Base-by-base conservation (phyloP, 2,329 filamentous ascomycete species). In the Pseudogymnoascus sp. region DNA sequence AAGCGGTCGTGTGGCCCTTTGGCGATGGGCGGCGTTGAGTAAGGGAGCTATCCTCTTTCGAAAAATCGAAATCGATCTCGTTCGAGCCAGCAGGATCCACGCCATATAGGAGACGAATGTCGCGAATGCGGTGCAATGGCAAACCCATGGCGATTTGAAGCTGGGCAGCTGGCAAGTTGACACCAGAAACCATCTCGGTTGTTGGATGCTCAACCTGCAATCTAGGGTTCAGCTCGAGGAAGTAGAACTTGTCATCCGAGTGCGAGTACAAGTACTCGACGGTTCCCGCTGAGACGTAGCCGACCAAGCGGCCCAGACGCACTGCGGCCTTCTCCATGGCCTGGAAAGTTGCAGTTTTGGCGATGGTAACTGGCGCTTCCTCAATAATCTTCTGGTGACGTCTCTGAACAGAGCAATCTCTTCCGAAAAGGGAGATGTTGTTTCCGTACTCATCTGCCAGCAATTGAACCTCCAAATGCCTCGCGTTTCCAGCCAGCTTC, bases 321-420 rank as follows among this genome's bases (percentile, higher is more conserved):
- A 99, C 95, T 58, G 95, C 95, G 45, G 95, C 93, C 71, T 93
- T 88, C 80, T 97, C 96, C 95, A 99, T 99, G 63, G 88, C 87
- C 74, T 89, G 88, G 86, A 99, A 99, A 60, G 93, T 97, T 66
- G 85, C 81, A 59, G 87, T 81, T 76, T 91, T 95, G 61, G 95
- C 96, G 69, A 99, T 96, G 38, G 95, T 99, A 69, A 97, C 96
- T 38, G 95, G 95, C 4, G 95, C 95, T 78, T 99, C 95, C 77
- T 99, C 95, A 67, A 99, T 99, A 76, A 99, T 99, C 83, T 99
- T 99, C 78, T 99, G 96, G 79, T 99, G 96, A 75, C 95, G 87
- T 77, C 95, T 87, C 81, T 99, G 95, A 12, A 99, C 95, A 69
- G 95, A 99, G 76, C 95, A 99, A 81, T 99, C 95, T 86, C 95